phyloP scores from a whole-genome alignment of 2,329 filamentous ascomycete genomes.

The Phialophora chinensis region DNA sequence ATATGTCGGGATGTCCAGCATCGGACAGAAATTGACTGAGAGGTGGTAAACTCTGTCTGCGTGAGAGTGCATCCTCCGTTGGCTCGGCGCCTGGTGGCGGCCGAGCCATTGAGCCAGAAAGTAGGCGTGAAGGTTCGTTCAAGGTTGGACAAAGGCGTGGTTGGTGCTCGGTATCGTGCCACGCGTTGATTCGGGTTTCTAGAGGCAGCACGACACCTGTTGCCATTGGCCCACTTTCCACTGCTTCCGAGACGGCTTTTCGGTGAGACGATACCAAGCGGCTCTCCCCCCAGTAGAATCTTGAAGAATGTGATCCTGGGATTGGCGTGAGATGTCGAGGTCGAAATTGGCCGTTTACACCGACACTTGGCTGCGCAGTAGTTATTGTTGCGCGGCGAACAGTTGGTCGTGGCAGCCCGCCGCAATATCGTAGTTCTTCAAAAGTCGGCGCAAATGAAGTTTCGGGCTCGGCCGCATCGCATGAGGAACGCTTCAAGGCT shows the following conservation, averaged over 20 bases:
- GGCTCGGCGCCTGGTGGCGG: constrained; percentile 18
- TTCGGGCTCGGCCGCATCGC: constrained; percentile 23
- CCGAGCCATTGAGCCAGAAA: constrained; percentile 27
- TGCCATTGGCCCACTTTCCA: constrained; percentile 28
- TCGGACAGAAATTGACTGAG: constrained; percentile 36
- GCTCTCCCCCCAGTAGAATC: neutral
- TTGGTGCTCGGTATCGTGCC: constrained; percentile 23
- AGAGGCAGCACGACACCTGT: constrained; percentile 27
- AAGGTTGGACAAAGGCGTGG: constrained; percentile 22
- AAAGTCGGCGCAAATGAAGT: constrained; percentile 16
- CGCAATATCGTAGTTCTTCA: constrained; percentile 16
- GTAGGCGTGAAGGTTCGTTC: constrained; percentile 12
- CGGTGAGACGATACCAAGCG: neutral
- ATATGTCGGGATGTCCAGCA: constrained; percentile 24
- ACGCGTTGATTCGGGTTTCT: constrained; percentile 23
- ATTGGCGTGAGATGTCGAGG: neutral
- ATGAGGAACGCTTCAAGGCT: neutral
- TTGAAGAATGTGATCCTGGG: neutral
- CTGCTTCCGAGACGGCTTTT: neutral
- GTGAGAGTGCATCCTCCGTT: constrained; percentile 13
- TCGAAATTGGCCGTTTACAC: neutral
- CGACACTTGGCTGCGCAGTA: neutral
- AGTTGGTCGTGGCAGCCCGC: constrained; percentile 1
- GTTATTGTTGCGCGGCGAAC: neutral
- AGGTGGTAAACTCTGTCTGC: constrained; percentile 33